Conservation (phyloP, 805 yeast genomes). For the Ogataea thermomethanolica region DNA sequence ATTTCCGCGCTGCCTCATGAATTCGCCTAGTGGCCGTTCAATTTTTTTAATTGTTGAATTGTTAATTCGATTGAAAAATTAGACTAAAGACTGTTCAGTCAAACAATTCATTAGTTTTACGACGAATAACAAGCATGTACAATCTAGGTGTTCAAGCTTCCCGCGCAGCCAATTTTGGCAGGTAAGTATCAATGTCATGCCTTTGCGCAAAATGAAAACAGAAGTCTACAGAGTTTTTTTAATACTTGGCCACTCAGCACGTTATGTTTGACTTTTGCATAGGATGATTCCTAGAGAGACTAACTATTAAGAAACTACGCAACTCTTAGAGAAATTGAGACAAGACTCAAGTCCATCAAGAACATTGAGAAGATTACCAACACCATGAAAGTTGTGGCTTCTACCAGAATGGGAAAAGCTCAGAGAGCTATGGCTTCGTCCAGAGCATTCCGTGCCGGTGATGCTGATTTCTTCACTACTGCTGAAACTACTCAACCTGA, state of each 20-base stretch:
- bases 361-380: conserved; percentile 99
- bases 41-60: conserved; percentile 5
- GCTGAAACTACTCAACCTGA: conserved; percentile 69
- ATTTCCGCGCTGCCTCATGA: not conserved
- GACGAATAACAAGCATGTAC: conserved; percentile 37
- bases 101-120: conserved; percentile 1
- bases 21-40: not conserved
- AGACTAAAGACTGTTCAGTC: not conserved
- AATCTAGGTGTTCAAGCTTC: conserved; percentile 51
- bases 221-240: no score
- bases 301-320: conserved; percentile 75
- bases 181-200: conserved; percentile 37
- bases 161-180: conserved; percentile 44
- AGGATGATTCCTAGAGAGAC: conserved; percentile 1
- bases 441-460: conserved; percentile 78
- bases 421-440: conserved; percentile 91
- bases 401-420: conserved; percentile 93
- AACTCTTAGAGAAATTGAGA: conserved; percentile 97
- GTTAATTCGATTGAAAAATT: not conserved
- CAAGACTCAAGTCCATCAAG: conserved; percentile 95
- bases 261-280: no score
- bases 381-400: conserved; percentile 99
- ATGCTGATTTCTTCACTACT: conserved; percentile 70
- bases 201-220: not conserved
- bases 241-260: no score